Conservation (phyloP, 345 rosid species). For the Hibiscus trionum region DNA sequence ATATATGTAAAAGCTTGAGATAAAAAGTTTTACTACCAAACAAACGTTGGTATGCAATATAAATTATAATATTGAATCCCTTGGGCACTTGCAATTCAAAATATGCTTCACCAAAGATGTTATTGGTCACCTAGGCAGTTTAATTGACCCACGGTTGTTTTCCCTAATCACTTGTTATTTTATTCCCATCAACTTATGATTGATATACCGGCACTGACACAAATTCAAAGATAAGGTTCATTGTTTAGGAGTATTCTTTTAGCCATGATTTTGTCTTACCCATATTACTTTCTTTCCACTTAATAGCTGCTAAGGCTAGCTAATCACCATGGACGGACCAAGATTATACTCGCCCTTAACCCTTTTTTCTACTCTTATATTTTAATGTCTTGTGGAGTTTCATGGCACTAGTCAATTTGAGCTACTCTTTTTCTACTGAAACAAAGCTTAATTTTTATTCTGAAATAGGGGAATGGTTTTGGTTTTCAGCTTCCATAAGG, state of each 20-base stretch:
- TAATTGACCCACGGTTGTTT: background rate
- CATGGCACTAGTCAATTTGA: background rate
- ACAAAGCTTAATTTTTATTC: too few species aligned
- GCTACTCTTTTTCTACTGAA: background rate
- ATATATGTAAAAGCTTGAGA: background rate
- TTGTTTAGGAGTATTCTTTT: background rate
- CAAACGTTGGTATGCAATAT: background rate
- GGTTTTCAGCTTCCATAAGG: background rate
- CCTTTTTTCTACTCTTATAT: background rate
- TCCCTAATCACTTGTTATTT: background rate
- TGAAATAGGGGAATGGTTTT: too few species aligned
- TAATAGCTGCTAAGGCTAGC: background rate
- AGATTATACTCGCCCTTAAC: background rate
- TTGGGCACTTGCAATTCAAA: background rate
- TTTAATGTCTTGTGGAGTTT: background rate
- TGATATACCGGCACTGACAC: constrained; percentile 1
- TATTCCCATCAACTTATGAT: background rate
- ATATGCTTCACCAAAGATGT: background rate
- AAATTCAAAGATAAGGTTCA: background rate
- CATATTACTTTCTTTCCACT: constrained; percentile 1
- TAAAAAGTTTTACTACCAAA: background rate
- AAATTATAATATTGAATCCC: constrained; percentile 1
- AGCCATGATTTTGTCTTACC: background rate
- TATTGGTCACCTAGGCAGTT: constrained; percentile 10
- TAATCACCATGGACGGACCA: constrained; percentile 12